Conservation (phyloP, 345 rosid species). For the Gossypium turneri region DNA sequence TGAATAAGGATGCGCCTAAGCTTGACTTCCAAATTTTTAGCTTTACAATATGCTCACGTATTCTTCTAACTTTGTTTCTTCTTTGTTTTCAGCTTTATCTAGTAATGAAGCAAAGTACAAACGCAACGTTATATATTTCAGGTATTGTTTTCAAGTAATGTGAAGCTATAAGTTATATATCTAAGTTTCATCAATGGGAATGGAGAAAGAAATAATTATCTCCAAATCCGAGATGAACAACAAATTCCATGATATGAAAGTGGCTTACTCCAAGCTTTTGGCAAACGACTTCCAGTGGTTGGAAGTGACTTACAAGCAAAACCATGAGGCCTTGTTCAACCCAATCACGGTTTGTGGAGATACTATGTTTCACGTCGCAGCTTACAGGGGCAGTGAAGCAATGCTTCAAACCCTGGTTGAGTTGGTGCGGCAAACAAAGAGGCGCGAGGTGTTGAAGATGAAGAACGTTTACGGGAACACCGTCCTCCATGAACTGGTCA, state of each 20-base stretch:
- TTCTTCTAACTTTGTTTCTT: not conserved
- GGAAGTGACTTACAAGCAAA: not conserved
- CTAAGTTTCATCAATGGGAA: not conserved
- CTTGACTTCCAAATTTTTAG: not conserved
- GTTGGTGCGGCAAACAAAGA: not conserved
- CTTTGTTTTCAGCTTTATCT: slow-evolving; percentile 6
- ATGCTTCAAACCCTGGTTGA: not conserved
- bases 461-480: slow-evolving; percentile 14
- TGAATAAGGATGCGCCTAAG: not conserved
- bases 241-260: not conserved
- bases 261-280: not conserved
- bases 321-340: not conserved
- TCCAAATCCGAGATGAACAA: not conserved
- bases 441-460: not conserved
- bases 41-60: slow-evolving; percentile 2
- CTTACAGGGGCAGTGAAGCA: not conserved
- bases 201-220: not conserved
- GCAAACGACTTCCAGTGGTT: not conserved
- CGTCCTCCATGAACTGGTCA: slow-evolving; percentile 15
- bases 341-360: not conserved
- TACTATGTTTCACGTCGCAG: slow-evolving; percentile 19
- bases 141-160: not conserved
- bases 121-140: not conserved
- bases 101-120: slow-evolving; percentile 1
- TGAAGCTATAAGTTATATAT: not conserved